Evolutionary conservation across 495 filamentous ascomycete species (phyloP).

Genomic region (Pyronema domesticum): DNA sequence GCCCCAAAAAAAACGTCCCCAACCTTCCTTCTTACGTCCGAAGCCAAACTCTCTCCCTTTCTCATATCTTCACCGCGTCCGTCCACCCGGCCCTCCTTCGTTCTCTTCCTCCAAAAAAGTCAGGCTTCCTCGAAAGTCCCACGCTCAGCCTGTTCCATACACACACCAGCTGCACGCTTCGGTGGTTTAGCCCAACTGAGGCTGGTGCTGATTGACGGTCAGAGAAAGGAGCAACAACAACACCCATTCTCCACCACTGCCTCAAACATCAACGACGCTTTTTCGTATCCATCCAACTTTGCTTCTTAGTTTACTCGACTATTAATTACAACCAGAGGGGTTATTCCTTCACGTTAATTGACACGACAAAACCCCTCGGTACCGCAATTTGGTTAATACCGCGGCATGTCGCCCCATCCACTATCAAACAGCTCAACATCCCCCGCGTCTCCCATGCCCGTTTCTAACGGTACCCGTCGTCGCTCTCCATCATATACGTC

Average conservation of each 20-base stretch:
- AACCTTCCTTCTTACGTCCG: too few relatives aligned
- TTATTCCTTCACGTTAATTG: neutral
- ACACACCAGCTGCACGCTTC: neutral
- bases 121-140: too few relatives aligned
- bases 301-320: neutral
- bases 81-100: too few relatives aligned
- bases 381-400: neutral
- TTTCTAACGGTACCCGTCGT: constrained; percentile 27
- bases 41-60: too few relatives aligned
- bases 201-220: neutral
- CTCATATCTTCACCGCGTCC: too few relatives aligned
- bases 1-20: too few relatives aligned
- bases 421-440: constrained; percentile 2
- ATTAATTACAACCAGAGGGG: neutral
- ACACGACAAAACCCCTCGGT: neutral
- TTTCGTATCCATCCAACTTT: neutral
- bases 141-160: too few relatives aligned
- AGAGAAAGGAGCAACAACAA: neutral
- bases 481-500: constrained; percentile 37
- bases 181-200: neutral
- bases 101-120: too few relatives aligned
- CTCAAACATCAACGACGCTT: neutral
- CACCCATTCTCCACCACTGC: neutral
- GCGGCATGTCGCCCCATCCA: constrained; percentile 5
- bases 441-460: constrained; percentile 21